These are phyloP conservation scores for Crithidia bombi DNA, from an alignment of 208 protist genomes.

Conservation along the genomic window DNA sequence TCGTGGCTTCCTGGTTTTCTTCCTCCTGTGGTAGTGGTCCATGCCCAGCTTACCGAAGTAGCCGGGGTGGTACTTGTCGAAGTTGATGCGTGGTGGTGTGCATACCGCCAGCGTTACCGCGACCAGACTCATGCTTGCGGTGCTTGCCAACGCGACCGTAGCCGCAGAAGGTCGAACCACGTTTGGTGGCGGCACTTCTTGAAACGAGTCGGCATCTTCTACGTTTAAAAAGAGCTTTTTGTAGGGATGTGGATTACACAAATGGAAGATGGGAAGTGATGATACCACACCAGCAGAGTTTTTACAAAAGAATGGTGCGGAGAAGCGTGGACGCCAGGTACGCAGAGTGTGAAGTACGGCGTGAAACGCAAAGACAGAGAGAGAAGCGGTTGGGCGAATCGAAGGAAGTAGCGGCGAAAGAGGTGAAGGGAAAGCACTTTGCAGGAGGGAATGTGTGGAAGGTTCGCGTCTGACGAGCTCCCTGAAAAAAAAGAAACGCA, in stretches of 20 bases:
- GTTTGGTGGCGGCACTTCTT: slow-evolving; percentile 94
- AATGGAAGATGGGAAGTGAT: background rate
- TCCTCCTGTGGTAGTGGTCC: slow-evolving; percentile 96
- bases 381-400: too few relatives aligned
- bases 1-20: slow-evolving; percentile 94
- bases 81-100: slow-evolving; percentile 99
- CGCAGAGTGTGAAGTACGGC: too few relatives aligned
- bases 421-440: too few relatives aligned
- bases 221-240: slow-evolving; percentile 25
- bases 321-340: too few relatives aligned
- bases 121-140: slow-evolving; percentile 99
- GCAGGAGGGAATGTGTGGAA: too few relatives aligned
- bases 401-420: too few relatives aligned
- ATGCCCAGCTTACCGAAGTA: slow-evolving; percentile 99
- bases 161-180: slow-evolving; percentile 91
- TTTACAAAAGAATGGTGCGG: too few relatives aligned
- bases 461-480: too few relatives aligned
- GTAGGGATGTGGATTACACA: background rate
- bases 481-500: too few relatives aligned
- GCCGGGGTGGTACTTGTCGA: slow-evolving; percentile 99
- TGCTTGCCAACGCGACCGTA: slow-evolving; percentile 98
- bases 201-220: slow-evolving; percentile 89
- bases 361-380: too few relatives aligned
- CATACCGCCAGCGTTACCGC: slow-evolving; percentile 99
- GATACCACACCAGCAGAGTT: too few relatives aligned